Percentiles rank a stretch among this genome's conserved stretches.
phyloP scores from a whole-genome alignment of 2,329 filamentous ascomycete genomes.

The Alternaria viburni region DNA sequence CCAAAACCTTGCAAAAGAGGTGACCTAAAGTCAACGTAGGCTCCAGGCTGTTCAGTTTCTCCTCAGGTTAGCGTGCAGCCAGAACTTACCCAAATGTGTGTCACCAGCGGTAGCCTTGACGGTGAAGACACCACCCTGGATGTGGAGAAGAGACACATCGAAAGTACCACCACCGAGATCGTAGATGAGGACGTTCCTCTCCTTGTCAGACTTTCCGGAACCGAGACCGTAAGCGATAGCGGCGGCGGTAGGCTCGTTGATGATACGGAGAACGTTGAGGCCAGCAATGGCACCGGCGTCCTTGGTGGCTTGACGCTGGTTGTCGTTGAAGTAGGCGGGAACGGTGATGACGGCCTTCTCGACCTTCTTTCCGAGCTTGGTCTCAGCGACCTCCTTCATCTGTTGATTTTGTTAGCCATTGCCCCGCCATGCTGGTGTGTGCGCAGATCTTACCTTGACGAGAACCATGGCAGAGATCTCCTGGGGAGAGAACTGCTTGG shows the following conservation, averaged over 20 bases:
- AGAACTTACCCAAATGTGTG: conserved; percentile 80
- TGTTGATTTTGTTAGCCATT: conserved; percentile 50
- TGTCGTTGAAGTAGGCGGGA: conserved; percentile 99
- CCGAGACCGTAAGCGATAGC: conserved; percentile 98
- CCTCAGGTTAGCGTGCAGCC: background rate
- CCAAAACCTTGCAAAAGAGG: no score
- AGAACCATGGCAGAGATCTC: conserved; percentile 99
- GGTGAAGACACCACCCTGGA: conserved; percentile 98
- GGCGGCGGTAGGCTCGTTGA: conserved; percentile 98
- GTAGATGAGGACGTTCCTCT: conserved; percentile 99
- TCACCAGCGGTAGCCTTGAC: conserved; percentile 98
- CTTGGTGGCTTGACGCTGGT: conserved; percentile 99
- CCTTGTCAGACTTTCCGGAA: conserved; percentile 92
- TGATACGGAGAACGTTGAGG: conserved; percentile 98
- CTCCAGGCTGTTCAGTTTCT: no score
- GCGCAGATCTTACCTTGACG: conserved; percentile 73
- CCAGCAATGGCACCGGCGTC: conserved; percentile 97
- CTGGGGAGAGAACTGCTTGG: conserved; percentile 95
- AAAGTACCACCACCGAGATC: conserved; percentile 99
- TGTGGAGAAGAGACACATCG: conserved; percentile 99
- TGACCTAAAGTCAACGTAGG: no score
- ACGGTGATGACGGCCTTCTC: conserved; percentile 99
- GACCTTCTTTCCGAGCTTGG: conserved; percentile 98
- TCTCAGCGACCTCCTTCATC: conserved; percentile 99
- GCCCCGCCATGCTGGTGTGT: background rate